Conservation (phyloP, 805 yeast genomes). For the Saccharomyces jurei region DNA sequence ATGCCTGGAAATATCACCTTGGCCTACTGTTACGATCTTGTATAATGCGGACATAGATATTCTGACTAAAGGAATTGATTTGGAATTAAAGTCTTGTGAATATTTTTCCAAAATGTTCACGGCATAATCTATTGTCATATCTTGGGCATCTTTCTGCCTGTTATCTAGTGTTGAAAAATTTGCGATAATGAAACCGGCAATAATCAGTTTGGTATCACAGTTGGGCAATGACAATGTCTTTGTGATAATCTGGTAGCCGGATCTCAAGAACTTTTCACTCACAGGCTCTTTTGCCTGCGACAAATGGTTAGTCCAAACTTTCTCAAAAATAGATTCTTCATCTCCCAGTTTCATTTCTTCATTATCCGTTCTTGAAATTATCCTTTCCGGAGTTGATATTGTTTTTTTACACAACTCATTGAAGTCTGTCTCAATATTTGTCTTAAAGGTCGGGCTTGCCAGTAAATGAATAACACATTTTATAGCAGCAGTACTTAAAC, state of each 20-base stretch:
- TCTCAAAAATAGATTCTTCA: conserved; percentile 25
- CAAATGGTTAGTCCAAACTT: conserved; percentile 36
- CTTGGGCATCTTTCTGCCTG: background rate
- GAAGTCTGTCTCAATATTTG: conserved; percentile 42
- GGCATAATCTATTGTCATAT: background rate
- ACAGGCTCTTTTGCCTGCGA: conserved; percentile 32
- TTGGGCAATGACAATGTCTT: background rate
- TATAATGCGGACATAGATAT: background rate
- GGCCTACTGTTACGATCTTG: background rate
- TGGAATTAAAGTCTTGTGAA: background rate
- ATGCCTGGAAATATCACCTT: conserved; percentile 14
- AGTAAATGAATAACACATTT: conserved; percentile 30
- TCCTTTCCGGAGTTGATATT: conserved; percentile 6
- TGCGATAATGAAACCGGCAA: background rate
- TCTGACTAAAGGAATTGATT: background rate
- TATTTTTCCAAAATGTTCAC: background rate
- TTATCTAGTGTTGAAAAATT: background rate
- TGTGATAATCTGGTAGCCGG: background rate
- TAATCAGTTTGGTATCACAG: background rate
- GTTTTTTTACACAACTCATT: conserved; percentile 10
- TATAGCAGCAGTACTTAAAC: conserved; percentile 2
- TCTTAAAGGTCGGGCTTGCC: conserved; percentile 45
- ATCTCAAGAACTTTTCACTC: conserved; percentile 11
- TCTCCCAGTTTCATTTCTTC: background rate
- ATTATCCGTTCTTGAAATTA: conserved; percentile 3